Conservation (phyloP, 495 filamentous ascomycete genomes). For the Apiosordaria backusii region DNA sequence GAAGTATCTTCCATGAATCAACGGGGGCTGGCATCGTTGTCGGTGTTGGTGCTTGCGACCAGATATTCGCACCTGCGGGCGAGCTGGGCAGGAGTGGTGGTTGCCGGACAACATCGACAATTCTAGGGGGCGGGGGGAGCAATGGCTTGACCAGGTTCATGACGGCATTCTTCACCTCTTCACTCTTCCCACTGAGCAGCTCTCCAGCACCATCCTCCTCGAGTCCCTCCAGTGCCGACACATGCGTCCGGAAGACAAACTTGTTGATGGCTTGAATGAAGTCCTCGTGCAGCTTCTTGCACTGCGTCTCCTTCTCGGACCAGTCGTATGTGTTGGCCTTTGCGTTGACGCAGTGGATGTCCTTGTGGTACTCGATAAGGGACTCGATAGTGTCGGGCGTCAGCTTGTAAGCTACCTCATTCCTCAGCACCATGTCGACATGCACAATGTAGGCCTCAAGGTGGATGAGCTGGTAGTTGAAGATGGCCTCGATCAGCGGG, state of each 20-base stretch:
- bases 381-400: conserved; percentile 95
- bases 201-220: conserved; percentile 98
- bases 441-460: conserved; percentile 98
- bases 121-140: conserved; percentile 85
- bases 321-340: conserved; percentile 89
- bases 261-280: conserved; percentile 97
- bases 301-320: conserved; percentile 92
- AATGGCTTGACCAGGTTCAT: conserved; percentile 82
- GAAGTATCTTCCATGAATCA: conserved; percentile 89
- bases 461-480: conserved; percentile 92
- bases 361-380: conserved; percentile 95
- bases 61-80: conserved; percentile 72
- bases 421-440: conserved; percentile 97
- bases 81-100: conserved; percentile 84
- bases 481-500: conserved; percentile 83
- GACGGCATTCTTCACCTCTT: conserved; percentile 88
- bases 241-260: conserved; percentile 91
- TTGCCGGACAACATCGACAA: conserved; percentile 87
- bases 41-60: conserved; percentile 58
- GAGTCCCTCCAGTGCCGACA: conserved; percentile 85
- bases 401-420: conserved; percentile 97
- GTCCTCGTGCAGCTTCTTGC: conserved; percentile 97
- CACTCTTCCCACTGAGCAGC: conserved; percentile 83
- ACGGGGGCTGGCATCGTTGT: conserved; percentile 62
- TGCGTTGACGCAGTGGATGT: conserved; percentile 88